phyloP scores from a whole-genome alignment of 176 grass and related monocot genomes.

The Carex littledalei region DNA sequence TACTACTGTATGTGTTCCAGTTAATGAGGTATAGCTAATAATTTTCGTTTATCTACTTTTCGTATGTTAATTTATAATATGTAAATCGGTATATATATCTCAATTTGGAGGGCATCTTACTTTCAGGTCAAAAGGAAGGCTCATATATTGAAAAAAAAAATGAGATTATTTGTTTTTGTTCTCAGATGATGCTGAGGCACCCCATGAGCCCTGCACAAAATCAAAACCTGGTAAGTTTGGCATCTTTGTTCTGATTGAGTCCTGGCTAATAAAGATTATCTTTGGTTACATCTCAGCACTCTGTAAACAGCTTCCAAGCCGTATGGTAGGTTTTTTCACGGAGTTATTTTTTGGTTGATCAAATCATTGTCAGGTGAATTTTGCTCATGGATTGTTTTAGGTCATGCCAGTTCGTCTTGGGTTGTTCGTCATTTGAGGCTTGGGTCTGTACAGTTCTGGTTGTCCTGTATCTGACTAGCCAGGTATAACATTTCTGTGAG shows the following conservation, averaged over 20 bases:
- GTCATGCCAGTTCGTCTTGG: not conserved
- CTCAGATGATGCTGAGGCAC: conserved; percentile 52
- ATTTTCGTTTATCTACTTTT: too few relatives aligned
- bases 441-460: not conserved
- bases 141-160: conserved; percentile 54
- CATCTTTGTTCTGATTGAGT: not conserved
- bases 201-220: conserved; percentile 10
- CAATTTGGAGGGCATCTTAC: conserved; percentile 27
- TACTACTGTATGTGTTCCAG: too few relatives aligned
- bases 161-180: conserved; percentile 71
- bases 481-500: not conserved
- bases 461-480: not conserved
- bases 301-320: not conserved
- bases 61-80: not conserved
- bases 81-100: conserved; percentile 23
- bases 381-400: not conserved
- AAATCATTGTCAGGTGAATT: not conserved
- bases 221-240: conserved; percentile 56
- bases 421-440: not conserved
- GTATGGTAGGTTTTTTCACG: not conserved
- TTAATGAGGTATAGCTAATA: not conserved
- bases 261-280: not conserved
- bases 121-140: conserved; percentile 61
- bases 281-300: not conserved
- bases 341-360: not conserved